A percentile compares a stretch with the other conserved stretches of the same genome.
These are phyloP conservation scores for Blastobotrys peoriensis DNA, from an alignment of 805 yeast species.

Conservation along the genomic window DNA sequence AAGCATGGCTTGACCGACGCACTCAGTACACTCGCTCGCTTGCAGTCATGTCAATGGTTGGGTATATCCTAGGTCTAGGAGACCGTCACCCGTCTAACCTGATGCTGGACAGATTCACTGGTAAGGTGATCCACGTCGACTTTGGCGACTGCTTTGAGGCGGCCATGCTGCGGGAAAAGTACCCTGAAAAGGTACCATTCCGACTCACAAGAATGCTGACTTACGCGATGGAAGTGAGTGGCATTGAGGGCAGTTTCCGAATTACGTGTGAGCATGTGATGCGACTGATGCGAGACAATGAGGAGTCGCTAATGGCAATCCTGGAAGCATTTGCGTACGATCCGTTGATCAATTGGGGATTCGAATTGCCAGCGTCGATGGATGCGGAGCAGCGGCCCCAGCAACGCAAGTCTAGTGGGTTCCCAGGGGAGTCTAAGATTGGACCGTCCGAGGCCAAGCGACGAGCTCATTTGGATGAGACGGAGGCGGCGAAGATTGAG, in stretches of 20 bases:
- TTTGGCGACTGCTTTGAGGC: slow-evolving; percentile 99
- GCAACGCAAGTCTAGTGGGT: slow-evolving; percentile 6
- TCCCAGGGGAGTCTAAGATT: slow-evolving; percentile 27
- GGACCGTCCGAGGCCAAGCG: slow-evolving; percentile 67
- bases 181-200: slow-evolving; percentile 97
- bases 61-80: slow-evolving; percentile 93
- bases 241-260: slow-evolving; percentile 95
- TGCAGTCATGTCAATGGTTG: slow-evolving; percentile 99
- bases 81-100: slow-evolving; percentile 97
- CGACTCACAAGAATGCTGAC: slow-evolving; percentile 94
- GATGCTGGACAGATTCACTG: slow-evolving; percentile 91
- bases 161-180: slow-evolving; percentile 91
- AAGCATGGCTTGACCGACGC: slow-evolving; percentile 96
- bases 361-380: slow-evolving; percentile 70
- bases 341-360: slow-evolving; percentile 98
- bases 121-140: slow-evolving; percentile 95
- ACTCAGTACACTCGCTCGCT: slow-evolving; percentile 92
- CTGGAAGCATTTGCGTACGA: slow-evolving; percentile 97
- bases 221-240: slow-evolving; percentile 98
- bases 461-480: slow-evolving; percentile 68
- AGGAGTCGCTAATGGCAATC: slow-evolving; percentile 95
- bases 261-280: slow-evolving; percentile 96
- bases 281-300: slow-evolving; percentile 88
- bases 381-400: slow-evolving; percentile 6
- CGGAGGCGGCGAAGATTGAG: slow-evolving; percentile 66